Conservation (phyloP, 2,329 filamentous ascomycete species). For the Epichloe aotearoae region DNA sequence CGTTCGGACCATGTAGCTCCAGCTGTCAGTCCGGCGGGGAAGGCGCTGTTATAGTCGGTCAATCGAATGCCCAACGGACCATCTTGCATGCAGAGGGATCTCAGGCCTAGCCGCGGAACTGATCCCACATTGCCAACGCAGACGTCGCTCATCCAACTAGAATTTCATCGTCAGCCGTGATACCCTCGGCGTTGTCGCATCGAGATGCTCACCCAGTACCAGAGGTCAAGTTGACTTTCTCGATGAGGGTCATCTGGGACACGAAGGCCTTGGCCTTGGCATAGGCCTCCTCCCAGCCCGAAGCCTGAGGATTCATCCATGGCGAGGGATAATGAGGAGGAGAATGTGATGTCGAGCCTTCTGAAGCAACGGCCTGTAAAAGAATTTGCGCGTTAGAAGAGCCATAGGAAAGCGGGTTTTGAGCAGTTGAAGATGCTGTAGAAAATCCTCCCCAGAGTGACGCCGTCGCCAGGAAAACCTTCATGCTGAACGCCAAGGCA, state of each 20-base stretch:
- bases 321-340: constrained; percentile 65
- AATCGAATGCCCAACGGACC: constrained; percentile 69
- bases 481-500: background rate
- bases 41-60: constrained; percentile 69
- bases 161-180: background rate
- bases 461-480: background rate
- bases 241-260: constrained; percentile 64
- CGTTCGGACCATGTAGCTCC: constrained; percentile 71
- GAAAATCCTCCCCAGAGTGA: background rate
- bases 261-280: constrained; percentile 66
- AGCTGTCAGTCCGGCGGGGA: constrained; percentile 63
- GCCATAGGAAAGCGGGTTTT: background rate
- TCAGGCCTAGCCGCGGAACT: constrained; percentile 56
- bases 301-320: constrained; percentile 64
- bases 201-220: constrained; percentile 56
- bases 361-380: constrained; percentile 10
- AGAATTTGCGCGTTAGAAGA: constrained; percentile 12
- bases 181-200: background rate
- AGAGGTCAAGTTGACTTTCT: constrained; percentile 93
- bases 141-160: constrained; percentile 40
- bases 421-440: background rate
- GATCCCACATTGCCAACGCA: constrained; percentile 69
- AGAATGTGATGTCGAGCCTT: constrained; percentile 24
- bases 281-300: constrained; percentile 65
- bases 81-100: constrained; percentile 74